Evolutionary conservation across 805 yeast genomes (phyloP).

Genomic region (Saturnispora galanensis): DNA sequence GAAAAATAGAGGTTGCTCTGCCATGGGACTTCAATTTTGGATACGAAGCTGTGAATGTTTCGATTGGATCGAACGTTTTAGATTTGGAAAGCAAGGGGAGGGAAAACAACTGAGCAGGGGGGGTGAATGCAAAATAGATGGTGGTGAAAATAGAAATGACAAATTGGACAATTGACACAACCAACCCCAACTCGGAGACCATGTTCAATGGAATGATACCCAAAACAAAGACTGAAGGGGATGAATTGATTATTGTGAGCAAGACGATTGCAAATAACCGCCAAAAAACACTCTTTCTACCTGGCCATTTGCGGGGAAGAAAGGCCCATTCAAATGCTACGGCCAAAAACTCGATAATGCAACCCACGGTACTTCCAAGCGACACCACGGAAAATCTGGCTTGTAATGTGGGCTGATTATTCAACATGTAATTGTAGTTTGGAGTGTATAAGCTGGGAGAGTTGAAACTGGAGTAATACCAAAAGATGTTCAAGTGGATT

Average conservation of each 20-base stretch:
- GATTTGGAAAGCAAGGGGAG: slow-evolving; percentile 15
- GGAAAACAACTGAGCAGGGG: slow-evolving; percentile 26
- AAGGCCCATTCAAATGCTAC: slow-evolving; percentile 34
- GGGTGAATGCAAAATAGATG: slow-evolving; percentile 34
- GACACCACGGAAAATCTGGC: slow-evolving; percentile 35
- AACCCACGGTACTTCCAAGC: slow-evolving; percentile 37
- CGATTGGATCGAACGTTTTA: slow-evolving; percentile 27
- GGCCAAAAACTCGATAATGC: slow-evolving; percentile 32
- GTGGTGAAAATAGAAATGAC: slow-evolving; percentile 33
- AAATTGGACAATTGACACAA: slow-evolving; percentile 34
- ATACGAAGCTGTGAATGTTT: slow-evolving; percentile 35
- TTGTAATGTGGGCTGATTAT: slow-evolving; percentile 38
- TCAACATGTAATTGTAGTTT: slow-evolving; percentile 30
- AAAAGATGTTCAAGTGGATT: slow-evolving; percentile 39
- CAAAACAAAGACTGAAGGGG: slow-evolving; percentile 35
- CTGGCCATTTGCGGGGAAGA: slow-evolving; percentile 41
- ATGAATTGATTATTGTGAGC: slow-evolving; percentile 27
- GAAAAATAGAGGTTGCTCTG: slow-evolving; percentile 30
- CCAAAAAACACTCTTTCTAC: slow-evolving; percentile 30
- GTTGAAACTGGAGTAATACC: slow-evolving; percentile 44
- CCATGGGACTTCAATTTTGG: slow-evolving; percentile 32
- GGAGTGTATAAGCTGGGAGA: slow-evolving; percentile 40
- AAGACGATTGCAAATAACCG: slow-evolving; percentile 28
- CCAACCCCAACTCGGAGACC: slow-evolving; percentile 28
- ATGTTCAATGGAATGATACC: slow-evolving; percentile 29